Conservation (phyloP, 352 stramenopile species). For the Plasmopara halstedii region DNA sequence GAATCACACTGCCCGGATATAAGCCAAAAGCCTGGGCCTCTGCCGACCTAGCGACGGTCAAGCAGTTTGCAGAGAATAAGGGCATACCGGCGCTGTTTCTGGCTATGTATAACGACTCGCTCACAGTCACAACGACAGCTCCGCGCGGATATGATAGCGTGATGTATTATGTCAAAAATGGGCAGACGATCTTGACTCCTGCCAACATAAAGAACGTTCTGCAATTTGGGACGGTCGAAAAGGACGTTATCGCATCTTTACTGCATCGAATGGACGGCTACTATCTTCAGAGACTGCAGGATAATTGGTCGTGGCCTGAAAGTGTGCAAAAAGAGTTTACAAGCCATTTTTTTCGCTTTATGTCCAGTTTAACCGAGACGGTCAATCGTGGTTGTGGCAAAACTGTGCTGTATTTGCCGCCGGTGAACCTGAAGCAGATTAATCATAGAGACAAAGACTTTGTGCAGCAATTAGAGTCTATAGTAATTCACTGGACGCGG, state of each 20-base stretch:
- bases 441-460: conserved; percentile 92
- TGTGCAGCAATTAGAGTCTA: conserved; percentile 93
- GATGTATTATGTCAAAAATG: conserved; percentile 89
- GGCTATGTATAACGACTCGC: conserved; percentile 32
- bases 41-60: conserved; percentile 68
- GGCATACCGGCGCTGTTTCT: conserved; percentile 68
- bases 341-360: conserved; percentile 92
- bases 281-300: conserved; percentile 73
- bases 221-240: conserved; percentile 74
- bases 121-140: conserved; percentile 49
- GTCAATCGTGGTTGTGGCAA: conserved; percentile 87
- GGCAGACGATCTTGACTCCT: conserved; percentile 53
- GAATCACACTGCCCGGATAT: conserved; percentile 66
- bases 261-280: conserved; percentile 82
- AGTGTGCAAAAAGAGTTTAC: conserved; percentile 92
- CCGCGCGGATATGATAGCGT: conserved; percentile 40
- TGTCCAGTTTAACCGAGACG: conserved; percentile 92
- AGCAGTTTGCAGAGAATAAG: conserved; percentile 73
- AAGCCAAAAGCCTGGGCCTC: conserved; percentile 64
- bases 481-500: conserved; percentile 94
- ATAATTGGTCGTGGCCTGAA: conserved; percentile 86
- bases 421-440: conserved; percentile 72
- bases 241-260: conserved; percentile 70
- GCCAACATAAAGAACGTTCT: conserved; percentile 46
- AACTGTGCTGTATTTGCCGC: conserved; percentile 90